phyloP scores from a whole-genome alignment of 129 eudicot species.

The Saussurea involucrata region DNA sequence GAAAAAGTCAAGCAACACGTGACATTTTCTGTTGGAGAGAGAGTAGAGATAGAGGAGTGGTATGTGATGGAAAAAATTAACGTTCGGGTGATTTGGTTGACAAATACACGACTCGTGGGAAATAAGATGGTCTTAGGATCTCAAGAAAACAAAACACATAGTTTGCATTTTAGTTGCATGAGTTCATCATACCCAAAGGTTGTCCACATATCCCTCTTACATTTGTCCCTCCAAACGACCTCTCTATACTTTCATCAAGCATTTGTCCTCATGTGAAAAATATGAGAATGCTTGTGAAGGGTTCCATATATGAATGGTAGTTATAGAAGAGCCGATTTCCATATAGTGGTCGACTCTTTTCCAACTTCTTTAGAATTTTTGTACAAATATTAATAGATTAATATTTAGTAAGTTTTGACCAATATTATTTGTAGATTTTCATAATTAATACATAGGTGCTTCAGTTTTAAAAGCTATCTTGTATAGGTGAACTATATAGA shows the following conservation, averaged over 20 bases:
- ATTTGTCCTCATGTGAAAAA: too few relatives aligned
- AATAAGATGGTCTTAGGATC: background rate
- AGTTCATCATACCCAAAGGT: too few relatives aligned
- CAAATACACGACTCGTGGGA: too few relatives aligned
- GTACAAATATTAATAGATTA: background rate
- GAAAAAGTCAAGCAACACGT: too few relatives aligned
- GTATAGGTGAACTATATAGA: too few relatives aligned
- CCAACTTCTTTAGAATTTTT: background rate
- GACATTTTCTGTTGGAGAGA: background rate
- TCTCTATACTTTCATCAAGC: too few relatives aligned
- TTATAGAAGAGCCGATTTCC: background rate
- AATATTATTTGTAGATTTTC: background rate
- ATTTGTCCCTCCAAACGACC: too few relatives aligned
- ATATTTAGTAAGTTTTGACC: too few relatives aligned
- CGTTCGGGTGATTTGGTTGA: background rate
- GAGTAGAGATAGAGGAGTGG: background rate
- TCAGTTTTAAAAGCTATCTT: background rate
- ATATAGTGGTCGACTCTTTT: background rate
- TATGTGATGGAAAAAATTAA: background rate
- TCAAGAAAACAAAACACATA: background rate
- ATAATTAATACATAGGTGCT: background rate
- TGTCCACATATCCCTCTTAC: too few relatives aligned
- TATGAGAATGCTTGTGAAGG: background rate
- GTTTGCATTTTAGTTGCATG: too few relatives aligned
- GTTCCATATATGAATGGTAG: background rate